Percentiles rank a stretch among this genome's conserved stretches.
phyloP scores from a whole-genome alignment of 2,329 filamentous ascomycete genomes.

The Rutstroemia sp. region DNA sequence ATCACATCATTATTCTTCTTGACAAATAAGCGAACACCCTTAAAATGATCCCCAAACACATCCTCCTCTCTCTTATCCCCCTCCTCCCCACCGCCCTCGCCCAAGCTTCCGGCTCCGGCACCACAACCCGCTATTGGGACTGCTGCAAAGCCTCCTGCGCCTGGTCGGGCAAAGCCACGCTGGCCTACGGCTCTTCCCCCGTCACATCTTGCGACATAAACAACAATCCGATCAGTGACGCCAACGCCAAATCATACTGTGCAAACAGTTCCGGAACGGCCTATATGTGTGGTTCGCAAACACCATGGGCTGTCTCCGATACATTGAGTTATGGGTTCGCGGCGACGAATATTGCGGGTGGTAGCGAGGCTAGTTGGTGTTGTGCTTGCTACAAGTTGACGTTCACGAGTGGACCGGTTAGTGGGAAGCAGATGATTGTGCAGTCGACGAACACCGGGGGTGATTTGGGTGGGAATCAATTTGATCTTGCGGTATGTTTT shows the following conservation, averaged over 20 bases:
- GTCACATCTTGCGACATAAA: slow-evolving; percentile 32
- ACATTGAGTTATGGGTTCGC: slow-evolving; percentile 56
- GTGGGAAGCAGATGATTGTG: slow-evolving; percentile 56
- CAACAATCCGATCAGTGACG: slow-evolving; percentile 46
- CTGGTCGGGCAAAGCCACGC: slow-evolving; percentile 51
- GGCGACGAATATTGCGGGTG: slow-evolving; percentile 48
- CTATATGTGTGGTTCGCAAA: slow-evolving; percentile 54
- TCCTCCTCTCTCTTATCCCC: slow-evolving; percentile 6
- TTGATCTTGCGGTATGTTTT: slow-evolving; percentile 39
- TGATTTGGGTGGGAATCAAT: slow-evolving; percentile 50
- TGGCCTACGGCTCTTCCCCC: slow-evolving; percentile 25
- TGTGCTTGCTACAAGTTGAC: slow-evolving; percentile 53
- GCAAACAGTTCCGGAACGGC: slow-evolving; percentile 41
- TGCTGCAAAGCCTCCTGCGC: slow-evolving; percentile 66
- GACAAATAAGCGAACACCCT: background rate
- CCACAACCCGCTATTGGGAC: slow-evolving; percentile 48
- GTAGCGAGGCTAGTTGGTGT: slow-evolving; percentile 54
- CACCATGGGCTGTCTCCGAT: slow-evolving; percentile 53
- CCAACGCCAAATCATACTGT: slow-evolving; percentile 45
- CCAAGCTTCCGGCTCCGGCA: slow-evolving; percentile 19
- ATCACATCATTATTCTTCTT: too few species aligned
- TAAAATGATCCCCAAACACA: background rate
- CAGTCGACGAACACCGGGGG: slow-evolving; percentile 57
- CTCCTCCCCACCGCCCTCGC: slow-evolving; percentile 15
- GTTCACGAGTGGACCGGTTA: slow-evolving; percentile 42